Percentiles rank a stretch among this genome's conserved stretches.
Evolutionary conservation across 257 asterid genomes (phyloP).

Genomic region (Ehretia macrophylla): DNA sequence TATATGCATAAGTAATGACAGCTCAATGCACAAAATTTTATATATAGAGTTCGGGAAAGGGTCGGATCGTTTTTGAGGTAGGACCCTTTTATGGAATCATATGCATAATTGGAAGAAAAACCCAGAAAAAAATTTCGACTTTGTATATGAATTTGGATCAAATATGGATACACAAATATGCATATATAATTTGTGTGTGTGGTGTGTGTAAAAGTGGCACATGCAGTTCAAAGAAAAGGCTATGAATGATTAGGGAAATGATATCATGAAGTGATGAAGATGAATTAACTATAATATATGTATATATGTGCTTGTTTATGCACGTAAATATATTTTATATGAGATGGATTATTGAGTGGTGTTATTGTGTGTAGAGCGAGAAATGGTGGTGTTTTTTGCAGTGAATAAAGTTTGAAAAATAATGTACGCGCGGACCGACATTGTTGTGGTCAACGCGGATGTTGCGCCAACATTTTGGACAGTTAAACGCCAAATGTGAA

Average conservation of each 20-base stretch:
- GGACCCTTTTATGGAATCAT: too few relatives aligned
- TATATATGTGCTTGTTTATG: background rate
- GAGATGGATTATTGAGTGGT: too few relatives aligned
- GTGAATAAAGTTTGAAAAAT: background rate
- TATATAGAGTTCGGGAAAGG: background rate
- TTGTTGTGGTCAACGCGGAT: conserved; percentile 38
- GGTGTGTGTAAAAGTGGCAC: background rate
- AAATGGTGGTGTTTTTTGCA: background rate
- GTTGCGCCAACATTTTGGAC: conserved; percentile 24
- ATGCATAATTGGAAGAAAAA: background rate
- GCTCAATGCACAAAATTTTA: too few relatives aligned
- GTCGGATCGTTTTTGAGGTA: background rate
- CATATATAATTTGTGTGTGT: background rate
- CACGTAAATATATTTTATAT: conserved; percentile 2
- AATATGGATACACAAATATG: conserved; percentile 1
- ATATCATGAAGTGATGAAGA: conserved; percentile 2
- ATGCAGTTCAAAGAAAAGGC: background rate
- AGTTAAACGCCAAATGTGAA: conserved; percentile 3
- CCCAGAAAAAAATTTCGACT: conserved; percentile 9
- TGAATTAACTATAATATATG: background rate
- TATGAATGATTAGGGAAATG: background rate
- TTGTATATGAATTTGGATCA: background rate
- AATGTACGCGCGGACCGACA: conserved; percentile 28
- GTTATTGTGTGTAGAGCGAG: background rate
- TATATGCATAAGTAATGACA: too few relatives aligned